phyloP scores from a whole-genome alignment of 1,284 basidiomycete species.

The Coniferiporia weirii region DNA sequence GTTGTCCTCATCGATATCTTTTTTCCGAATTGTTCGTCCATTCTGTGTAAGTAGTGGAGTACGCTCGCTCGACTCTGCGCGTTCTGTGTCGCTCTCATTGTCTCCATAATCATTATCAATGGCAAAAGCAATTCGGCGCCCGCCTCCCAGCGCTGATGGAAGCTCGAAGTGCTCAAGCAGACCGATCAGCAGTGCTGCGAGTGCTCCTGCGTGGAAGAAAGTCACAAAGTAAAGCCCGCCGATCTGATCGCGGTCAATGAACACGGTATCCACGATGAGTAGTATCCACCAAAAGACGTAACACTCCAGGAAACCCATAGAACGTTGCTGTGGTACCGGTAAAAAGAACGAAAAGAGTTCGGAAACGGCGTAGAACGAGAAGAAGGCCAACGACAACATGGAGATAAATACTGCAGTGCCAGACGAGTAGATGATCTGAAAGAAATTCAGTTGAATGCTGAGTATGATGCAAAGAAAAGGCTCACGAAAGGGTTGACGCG shows the following conservation, averaged over 20 bases:
- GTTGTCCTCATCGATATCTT: slow-evolving; percentile 31
- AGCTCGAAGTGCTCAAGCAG: slow-evolving; percentile 33
- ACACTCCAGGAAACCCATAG: slow-evolving; percentile 25
- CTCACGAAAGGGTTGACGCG: slow-evolving; percentile 62
- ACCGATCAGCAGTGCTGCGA: slow-evolving; percentile 43
- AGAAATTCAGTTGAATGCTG: neutral
- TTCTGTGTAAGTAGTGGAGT: slow-evolving; percentile 45
- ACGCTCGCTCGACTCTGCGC: slow-evolving; percentile 36
- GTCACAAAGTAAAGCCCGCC: slow-evolving; percentile 34
- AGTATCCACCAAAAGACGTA: slow-evolving; percentile 34
- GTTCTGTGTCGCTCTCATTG: slow-evolving; percentile 27
- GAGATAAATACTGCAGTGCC: slow-evolving; percentile 49
- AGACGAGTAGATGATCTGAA: slow-evolving; percentile 55
- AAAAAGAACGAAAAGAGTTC: slow-evolving; percentile 28
- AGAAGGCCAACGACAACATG: slow-evolving; percentile 43
- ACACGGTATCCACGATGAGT: slow-evolving; percentile 28
- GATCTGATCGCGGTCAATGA: slow-evolving; percentile 23
- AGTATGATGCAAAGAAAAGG: slow-evolving; percentile 6
- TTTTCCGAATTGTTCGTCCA: slow-evolving; percentile 19
- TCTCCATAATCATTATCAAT: slow-evolving; percentile 19
- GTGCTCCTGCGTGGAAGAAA: slow-evolving; percentile 48
- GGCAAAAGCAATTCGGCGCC: slow-evolving; percentile 3
- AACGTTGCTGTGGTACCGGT: slow-evolving; percentile 30
- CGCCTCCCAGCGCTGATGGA: slow-evolving; percentile 19
- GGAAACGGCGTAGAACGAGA: slow-evolving; percentile 39